Evolutionary conservation across 192 early-diverging fungal species (phyloP).

Genomic region (Irineochytrium annulatum): DNA sequence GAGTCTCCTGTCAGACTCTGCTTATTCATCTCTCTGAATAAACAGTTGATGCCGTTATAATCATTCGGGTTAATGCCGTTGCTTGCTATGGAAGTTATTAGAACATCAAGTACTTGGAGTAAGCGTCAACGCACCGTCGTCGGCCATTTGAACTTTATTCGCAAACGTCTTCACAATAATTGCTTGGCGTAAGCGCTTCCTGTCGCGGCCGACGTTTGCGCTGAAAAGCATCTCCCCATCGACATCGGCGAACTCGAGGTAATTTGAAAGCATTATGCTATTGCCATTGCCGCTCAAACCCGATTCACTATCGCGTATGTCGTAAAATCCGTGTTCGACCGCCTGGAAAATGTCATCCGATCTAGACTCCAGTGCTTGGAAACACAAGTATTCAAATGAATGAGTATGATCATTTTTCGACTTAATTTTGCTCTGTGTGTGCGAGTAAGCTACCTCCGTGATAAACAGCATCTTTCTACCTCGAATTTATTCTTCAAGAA

Average conservation of each 20-base stretch:
- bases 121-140: conserved; percentile 5
- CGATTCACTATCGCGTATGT: too few species aligned
- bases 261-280: conserved; percentile 18
- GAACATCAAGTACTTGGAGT: conserved; percentile 5
- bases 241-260: conserved; percentile 11
- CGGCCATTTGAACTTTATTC: background rate
- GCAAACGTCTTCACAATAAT: conserved; percentile 29
- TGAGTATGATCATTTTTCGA: conserved; percentile 10
- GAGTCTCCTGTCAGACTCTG: conserved; percentile 19
- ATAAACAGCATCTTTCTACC: too few species aligned
- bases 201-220: too few species aligned
- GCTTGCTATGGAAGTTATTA: background rate
- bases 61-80: conserved; percentile 16
- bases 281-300: background rate
- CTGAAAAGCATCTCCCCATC: conserved; percentile 10
- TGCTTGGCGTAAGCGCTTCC: conserved; percentile 34
- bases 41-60: conserved; percentile 19
- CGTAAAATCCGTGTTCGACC: conserved; percentile 44
- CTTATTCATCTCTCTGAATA: conserved; percentile 4
- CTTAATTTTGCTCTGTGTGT: conserved; percentile 12
- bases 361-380: conserved; percentile 16
- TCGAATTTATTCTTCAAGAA: conserved; percentile 43
- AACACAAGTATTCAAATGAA: conserved; percentile 39
- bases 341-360: conserved; percentile 40
- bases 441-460: background rate